Base-by-base conservation (phyloP, 2,329 filamentous ascomycete genomes). In the Diaporthe nobilis region DNA sequence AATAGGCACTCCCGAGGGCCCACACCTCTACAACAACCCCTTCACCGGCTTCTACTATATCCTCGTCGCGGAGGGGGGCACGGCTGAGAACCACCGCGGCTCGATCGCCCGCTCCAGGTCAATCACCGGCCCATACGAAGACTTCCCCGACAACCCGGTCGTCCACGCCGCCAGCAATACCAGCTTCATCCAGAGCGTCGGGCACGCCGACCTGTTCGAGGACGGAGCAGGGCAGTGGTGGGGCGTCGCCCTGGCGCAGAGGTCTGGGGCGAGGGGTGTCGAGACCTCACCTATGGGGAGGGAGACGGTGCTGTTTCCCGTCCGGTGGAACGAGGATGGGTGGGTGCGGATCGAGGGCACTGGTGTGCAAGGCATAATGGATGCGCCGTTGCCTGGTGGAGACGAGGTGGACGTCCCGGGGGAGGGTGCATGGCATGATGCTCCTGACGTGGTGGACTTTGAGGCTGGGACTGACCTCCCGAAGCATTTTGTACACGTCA, bases 281-380 rank as follows among this genome's bases (percentile, higher is more conserved):
- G 77, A 79, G 37, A 82, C 82, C 28, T 89, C 87, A 76, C 87
- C 88, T 0, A 89, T 90, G 89, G 89, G 89, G 1, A 83, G 90
- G 12, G 90, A 92, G 79, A 86, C 87, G 0, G 85, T 90, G 0
- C 80, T 90, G 4, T 85, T 84, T 12, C 85, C 88, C 0, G 88
- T 86, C 1, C 87, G 82, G 0, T 92, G 88, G 90, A 77, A 84
- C 0, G 80, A 84, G 5, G 86, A 85, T 0, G 84, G 86, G 5
- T 91, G 88, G 87, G n/a, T 47, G 12, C 39, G 60, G 22, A n/a
- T 63, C 1, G 60, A 63, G 60, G 60, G n/a, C n/a, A 20, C 4
- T 12, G 60, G 60, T 20, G 39, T 47, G 39, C n/a, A 63, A 2
- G 39, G 60, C 3, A 42, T 63, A 0, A 63, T 63, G 39, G n/a